Evolutionary conservation across 331 rosid species (phyloP).

Genomic region (Phaseolus coccineus): DNA sequence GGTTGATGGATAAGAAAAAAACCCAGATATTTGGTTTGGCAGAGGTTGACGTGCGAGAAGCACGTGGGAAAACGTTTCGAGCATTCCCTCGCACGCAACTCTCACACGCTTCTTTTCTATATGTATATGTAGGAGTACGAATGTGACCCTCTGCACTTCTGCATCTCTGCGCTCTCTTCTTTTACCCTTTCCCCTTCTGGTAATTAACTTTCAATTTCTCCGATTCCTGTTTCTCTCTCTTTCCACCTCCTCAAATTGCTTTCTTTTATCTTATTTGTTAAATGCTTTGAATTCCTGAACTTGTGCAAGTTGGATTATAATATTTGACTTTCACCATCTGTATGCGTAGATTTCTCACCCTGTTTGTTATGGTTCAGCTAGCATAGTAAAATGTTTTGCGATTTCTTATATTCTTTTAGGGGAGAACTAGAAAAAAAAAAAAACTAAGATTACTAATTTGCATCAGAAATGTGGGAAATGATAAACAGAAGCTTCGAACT

Average conservation of each 20-base stretch:
- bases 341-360: slow-evolving; percentile 8
- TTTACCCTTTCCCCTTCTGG: slow-evolving; percentile 43
- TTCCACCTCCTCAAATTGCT: background rate
- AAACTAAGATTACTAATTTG: slow-evolving; percentile 28
- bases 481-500: background rate
- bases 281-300: background rate
- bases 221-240: background rate
- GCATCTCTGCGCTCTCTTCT: background rate
- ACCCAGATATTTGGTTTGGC: slow-evolving; percentile 66
- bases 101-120: slow-evolving; percentile 59
- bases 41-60: slow-evolving; percentile 65
- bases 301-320: slow-evolving; percentile 8
- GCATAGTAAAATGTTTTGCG: slow-evolving; percentile 11
- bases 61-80: slow-evolving; percentile 67
- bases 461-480: slow-evolving; percentile 38
- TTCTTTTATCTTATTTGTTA: background rate
- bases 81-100: slow-evolving; percentile 77
- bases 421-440: slow-evolving; percentile 9
- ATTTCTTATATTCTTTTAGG: slow-evolving; percentile 9
- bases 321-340: slow-evolving; percentile 18
- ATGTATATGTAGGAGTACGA: slow-evolving; percentile 9
- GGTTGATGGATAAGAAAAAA: background rate
- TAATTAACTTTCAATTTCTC: slow-evolving; percentile 34
- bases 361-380: background rate
- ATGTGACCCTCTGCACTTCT: background rate